Evolutionary conservation across 1,284 basidiomycete genomes (phyloP).

Genomic region (Ceratobasidium sp.): DNA sequence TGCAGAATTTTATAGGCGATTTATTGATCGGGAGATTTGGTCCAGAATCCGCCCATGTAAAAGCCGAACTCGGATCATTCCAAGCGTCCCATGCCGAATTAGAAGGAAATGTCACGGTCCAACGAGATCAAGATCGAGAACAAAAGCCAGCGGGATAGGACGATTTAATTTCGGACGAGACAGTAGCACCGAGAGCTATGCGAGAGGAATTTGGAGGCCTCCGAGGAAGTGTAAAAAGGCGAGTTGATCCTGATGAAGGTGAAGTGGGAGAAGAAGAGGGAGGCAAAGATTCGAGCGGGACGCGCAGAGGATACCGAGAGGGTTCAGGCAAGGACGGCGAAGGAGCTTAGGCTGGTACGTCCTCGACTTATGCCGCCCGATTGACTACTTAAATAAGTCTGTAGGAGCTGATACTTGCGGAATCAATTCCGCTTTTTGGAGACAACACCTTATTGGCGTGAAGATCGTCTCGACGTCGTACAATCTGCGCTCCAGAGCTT

Average conservation of each 20-base stretch:
- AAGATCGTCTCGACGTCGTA: no score
- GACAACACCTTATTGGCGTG: no score
- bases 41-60: slow-evolving; percentile 70
- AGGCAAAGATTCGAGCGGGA: slow-evolving; percentile 54
- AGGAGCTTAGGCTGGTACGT: no score
- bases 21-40: background rate
- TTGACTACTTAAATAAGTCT: no score
- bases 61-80: slow-evolving; percentile 70
- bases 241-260: slow-evolving; percentile 51
- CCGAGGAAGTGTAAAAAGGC: slow-evolving; percentile 46
- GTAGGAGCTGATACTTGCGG: no score
- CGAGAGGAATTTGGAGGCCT: slow-evolving; percentile 40
- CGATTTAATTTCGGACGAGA: slow-evolving; percentile 65
- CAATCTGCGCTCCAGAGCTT: no score
- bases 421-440: no score
- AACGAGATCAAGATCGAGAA: slow-evolving; percentile 68
- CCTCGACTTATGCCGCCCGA: no score
- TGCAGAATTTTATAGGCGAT: slow-evolving; percentile 2
- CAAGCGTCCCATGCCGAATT: slow-evolving; percentile 69
- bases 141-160: slow-evolving; percentile 76
- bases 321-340: slow-evolving; percentile 17
- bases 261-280: slow-evolving; percentile 54
- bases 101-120: slow-evolving; percentile 66
- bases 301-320: slow-evolving; percentile 34
- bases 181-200: slow-evolving; percentile 40